A percentile compares a stretch with the other conserved stretches of the same genome.
phyloP scores from a whole-genome alignment of 1,139 yeast species.

The Kluyveromyces sp. region DNA sequence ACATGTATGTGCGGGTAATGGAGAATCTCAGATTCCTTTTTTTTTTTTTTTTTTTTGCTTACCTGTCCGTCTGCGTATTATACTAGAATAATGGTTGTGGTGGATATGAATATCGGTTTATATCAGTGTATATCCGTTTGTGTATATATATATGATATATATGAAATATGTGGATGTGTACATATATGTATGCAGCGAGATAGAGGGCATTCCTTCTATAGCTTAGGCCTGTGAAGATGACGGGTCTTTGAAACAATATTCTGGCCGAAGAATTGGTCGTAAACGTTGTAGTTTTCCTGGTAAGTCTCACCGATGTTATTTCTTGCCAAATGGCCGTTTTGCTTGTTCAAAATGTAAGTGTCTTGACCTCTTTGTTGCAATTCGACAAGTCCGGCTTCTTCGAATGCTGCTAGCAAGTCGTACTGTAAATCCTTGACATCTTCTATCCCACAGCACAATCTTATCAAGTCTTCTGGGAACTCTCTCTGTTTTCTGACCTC shows the following conservation, averaged over 20 bases:
- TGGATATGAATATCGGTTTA: no score
- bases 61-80: no score
- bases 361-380: constrained; percentile 24
- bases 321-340: constrained; percentile 16
- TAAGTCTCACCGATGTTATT: constrained; percentile 11
- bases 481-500: constrained; percentile 79
- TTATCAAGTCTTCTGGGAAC: constrained; percentile 83
- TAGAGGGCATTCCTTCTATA: not conserved
- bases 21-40: no score
- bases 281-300: constrained; percentile 1
- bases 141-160: no score
- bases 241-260: not conserved
- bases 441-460: constrained; percentile 75
- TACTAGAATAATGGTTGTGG: no score
- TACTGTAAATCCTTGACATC: constrained; percentile 46
- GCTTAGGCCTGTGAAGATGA: constrained; percentile 1
- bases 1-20: no score
- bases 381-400: constrained; percentile 45
- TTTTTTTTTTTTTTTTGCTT: no score
- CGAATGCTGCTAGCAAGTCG: constrained; percentile 65
- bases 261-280: constrained; percentile 1
- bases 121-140: no score
- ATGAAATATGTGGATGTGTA: no score
- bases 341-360: constrained; percentile 13
- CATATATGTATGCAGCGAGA: no score